Base-by-base conservation (phyloP, 192 early-diverging fungal genomes). In the Coemansia sp. region DNA sequence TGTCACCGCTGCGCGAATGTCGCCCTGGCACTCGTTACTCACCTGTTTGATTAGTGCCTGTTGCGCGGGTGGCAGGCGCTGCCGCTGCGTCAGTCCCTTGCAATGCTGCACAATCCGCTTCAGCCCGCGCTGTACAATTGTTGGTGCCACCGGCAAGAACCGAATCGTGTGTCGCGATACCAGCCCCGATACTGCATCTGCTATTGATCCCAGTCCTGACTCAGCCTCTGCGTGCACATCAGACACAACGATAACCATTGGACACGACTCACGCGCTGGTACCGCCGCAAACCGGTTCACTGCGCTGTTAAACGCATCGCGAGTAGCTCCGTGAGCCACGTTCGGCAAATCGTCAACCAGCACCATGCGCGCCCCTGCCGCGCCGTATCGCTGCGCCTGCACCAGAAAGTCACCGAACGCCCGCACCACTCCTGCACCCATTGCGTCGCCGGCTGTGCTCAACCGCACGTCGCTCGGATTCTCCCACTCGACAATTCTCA, bases 131-230 rank as follows among this genome's bases (percentile, higher is more conserved):
- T 73, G 77, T 45, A 87, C 77, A 39, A 88, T 79, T 4, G 87
- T 88, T 7, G 77, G 75, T n/a, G 88, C 88, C 27, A 88, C 83
- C 0, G 87, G 85, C 12, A 85, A 85, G 56, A 89, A 89, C 37
- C 77, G 80, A 31, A 67, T 71, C 25, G 62, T 53, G 50, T 75
- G 80, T 37, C 76, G 72, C 45, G 47, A 71, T 9, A 70, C 74
- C 41, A 45, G 41, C 11, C 16, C 53, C n/a, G 53, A 26, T 14
- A 55, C 53, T 26, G 27, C 25, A 23, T 67, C 49, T 55, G 65
- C 59, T 16, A 77, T 64, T 0, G 69, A 62, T 17, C 62, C 19
- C 2, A 75, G 75, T 10, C 77, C 54, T 17, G 80, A 64, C 21
- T 80, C 77, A 2, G 51, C 62, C n/a, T 71, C 82, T 16, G 68